phyloP scores from a whole-genome alignment of 805 yeast species.

The Saturnispora sanitii region DNA sequence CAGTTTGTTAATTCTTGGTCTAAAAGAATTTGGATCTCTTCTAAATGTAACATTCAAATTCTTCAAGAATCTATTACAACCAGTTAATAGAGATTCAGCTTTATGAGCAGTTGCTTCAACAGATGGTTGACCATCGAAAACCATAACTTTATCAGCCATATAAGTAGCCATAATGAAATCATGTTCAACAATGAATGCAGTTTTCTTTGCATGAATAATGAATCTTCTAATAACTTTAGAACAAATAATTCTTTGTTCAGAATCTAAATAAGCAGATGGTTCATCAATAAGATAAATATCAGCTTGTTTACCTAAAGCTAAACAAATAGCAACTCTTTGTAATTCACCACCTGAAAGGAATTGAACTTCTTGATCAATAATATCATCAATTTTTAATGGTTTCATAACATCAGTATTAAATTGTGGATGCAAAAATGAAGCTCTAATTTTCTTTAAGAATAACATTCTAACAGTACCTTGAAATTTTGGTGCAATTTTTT shows the following conservation, averaged over 20 bases:
- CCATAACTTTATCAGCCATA: constrained; percentile 97
- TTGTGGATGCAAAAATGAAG: constrained; percentile 89
- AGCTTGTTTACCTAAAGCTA: constrained; percentile 89
- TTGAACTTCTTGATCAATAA: constrained; percentile 96
- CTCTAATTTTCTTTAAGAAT: constrained; percentile 93
- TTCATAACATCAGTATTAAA: constrained; percentile 97
- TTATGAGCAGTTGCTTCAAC: constrained; percentile 72
- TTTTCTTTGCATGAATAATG: constrained; percentile 91
- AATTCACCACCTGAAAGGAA: constrained; percentile 98
- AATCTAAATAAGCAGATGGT: constrained; percentile 97
- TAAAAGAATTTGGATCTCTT: constrained; percentile 96
- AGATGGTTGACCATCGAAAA: constrained; percentile 93
- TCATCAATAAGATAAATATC: constrained; percentile 96
- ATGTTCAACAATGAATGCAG: constrained; percentile 99
- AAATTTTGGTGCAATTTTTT: constrained; percentile 97
- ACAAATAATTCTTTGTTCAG: constrained; percentile 99
- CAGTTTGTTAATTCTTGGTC: constrained; percentile 97
- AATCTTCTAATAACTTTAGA: constrained; percentile 97
- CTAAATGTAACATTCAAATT: constrained; percentile 96
- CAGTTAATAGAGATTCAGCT: constrained; percentile 91
- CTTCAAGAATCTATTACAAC: constrained; percentile 95
- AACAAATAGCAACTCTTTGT: constrained; percentile 97
- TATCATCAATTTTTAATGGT: constrained; percentile 87
- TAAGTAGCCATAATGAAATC: constrained; percentile 99
- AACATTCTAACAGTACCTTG: constrained; percentile 97